Evolutionary conservation across 1,284 basidiomycete species (phyloP), one percentile per base, ranked within the genome.

Genomic region (Puccinia brachypodii): DNA sequence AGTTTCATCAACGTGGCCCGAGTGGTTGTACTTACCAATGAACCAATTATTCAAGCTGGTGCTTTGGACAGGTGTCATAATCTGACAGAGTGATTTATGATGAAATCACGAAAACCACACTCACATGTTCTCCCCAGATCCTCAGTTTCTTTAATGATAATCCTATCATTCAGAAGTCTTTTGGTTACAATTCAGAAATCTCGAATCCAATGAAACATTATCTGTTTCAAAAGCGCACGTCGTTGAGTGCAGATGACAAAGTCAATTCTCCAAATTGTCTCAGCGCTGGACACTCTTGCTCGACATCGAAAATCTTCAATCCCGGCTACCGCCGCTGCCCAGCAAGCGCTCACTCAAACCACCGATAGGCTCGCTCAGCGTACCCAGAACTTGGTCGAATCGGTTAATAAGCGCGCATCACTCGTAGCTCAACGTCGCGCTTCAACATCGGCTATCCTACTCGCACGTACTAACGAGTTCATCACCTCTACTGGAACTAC

Each of bases 401-500:
- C 13, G 13, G 28, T 72, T 44, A 50, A 19, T 3, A 9, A 72
- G 31, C 69, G 69, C 44, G 28, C 16, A 42, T 50, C 69, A 33
- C 9, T 53, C 3, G 16, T 25, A 7, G 69, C 31, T 38, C 69
- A 31, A 16, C 69, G 69, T 53, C 69, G 33, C 11, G 44, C 69
- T 40, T 72, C 69, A 33, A 13, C 50, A 2, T 53, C 69, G 25
- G 69, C 69, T 19, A 40, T 72, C 31, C 69, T 72, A n/a, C 69
- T 72, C 1, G 69, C 42, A 33, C 69, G 69, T 38, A 53, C 69
- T n/a, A 72, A 72, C n/a, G 33, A 72, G 4, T 31, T 72, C 25
- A 36, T 72, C 69, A 72, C 69, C 7, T 31, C 69, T 28, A 72
- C 69, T 36, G 69, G 69, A 31, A 72, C 69, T 16, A 72, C 69